Evolutionary conservation across 2,329 filamentous ascomycete genomes (phyloP).

Genomic region (Paraphoma sp.): DNA sequence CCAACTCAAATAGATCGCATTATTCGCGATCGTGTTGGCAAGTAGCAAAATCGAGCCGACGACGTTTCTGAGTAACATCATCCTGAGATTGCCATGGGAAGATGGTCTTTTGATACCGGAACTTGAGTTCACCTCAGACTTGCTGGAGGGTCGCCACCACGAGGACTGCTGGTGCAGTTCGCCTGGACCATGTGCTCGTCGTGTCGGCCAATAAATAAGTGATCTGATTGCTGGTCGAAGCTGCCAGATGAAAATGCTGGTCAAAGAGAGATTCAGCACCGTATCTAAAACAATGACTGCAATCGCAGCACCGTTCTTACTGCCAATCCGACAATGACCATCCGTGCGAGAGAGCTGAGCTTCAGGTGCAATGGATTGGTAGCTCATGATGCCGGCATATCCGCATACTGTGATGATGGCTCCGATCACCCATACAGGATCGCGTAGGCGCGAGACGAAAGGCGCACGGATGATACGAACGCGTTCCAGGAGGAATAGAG

Average conservation of each 20-base stretch:
- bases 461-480: conserved; percentile 43
- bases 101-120: background rate
- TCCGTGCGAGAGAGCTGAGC: conserved; percentile 31
- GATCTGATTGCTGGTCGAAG: conserved; percentile 31
- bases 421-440: conserved; percentile 40
- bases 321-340: conserved; percentile 44
- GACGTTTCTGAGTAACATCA: conserved; percentile 31
- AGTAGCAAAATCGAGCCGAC: conserved; percentile 41
- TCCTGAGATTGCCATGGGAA: conserved; percentile 14
- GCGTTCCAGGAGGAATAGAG: conserved; percentile 49
- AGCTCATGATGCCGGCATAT: conserved; percentile 26
- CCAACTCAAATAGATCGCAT: conserved; percentile 36
- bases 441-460: conserved; percentile 33
- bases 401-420: conserved; percentile 26
- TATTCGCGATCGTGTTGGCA: conserved; percentile 43
- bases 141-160: background rate
- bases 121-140: background rate
- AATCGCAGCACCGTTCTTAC: conserved; percentile 35
- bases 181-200: background rate
- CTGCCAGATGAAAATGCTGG: conserved; percentile 43
- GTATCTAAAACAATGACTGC: conserved; percentile 43
- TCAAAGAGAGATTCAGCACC: conserved; percentile 42
- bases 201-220: background rate
- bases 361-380: conserved; percentile 32
- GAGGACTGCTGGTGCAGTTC: background rate